These are phyloP conservation scores for Solanum raphanifolium DNA, from an alignment of 257 asterid species.

Conservation along the genomic window DNA sequence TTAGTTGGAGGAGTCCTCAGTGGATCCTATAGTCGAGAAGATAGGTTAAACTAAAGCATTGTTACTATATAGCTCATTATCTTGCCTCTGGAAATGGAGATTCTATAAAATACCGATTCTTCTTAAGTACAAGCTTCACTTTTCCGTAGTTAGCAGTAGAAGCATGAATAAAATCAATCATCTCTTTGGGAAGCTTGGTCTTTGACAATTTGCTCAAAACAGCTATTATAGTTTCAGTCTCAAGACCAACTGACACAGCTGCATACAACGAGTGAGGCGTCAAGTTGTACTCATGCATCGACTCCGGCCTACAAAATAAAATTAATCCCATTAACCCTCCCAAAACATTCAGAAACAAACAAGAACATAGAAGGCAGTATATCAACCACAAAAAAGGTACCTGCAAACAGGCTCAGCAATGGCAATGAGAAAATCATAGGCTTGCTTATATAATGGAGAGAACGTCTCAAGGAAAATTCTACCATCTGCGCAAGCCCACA, in stretches of 20 bases:
- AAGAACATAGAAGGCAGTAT: neutral
- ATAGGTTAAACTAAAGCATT: neutral
- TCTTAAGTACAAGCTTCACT: constrained; percentile 95
- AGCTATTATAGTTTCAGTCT: constrained; percentile 82
- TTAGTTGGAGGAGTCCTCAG: neutral
- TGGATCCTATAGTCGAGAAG: neutral
- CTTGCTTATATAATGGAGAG: constrained; percentile 83
- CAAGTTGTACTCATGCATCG: constrained; percentile 96
- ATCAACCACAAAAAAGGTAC: constrained; percentile 15
- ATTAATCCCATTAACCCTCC: neutral
- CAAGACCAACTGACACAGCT: constrained; percentile 96
- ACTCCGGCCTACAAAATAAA: constrained; percentile 71
- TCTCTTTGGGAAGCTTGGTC: constrained; percentile 92
- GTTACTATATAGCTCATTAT: neutral
- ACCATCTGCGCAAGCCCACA: constrained; percentile 98
- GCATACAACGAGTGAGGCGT: constrained; percentile 95
- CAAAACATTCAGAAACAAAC: neutral
- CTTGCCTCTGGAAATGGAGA: constrained; percentile 95
- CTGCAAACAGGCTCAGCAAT: constrained; percentile 98
- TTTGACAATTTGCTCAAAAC: constrained; percentile 82
- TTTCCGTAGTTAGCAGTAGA: constrained; percentile 96
- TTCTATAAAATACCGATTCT: constrained; percentile 83
- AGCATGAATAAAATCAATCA: constrained; percentile 80
- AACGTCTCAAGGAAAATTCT: constrained; percentile 91
- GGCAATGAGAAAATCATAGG: constrained; percentile 96